Percentiles rank a stretch among this genome's conserved stretches.
phyloP scores from a whole-genome alignment of 352 stramenopile genomes.

The Globisporangium orthogonon region DNA sequence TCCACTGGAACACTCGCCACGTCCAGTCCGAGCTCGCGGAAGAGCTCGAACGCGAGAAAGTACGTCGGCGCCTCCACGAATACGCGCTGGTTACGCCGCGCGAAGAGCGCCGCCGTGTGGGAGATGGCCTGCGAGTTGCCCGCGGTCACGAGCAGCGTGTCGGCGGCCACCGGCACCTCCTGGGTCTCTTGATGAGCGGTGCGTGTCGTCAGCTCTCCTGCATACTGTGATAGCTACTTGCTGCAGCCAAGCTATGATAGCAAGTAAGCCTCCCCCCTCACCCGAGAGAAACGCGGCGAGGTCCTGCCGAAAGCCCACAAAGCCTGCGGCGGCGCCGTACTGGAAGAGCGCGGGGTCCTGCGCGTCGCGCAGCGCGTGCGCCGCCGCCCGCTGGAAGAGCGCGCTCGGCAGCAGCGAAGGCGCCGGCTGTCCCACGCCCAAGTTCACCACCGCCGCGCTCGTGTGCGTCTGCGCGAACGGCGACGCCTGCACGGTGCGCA shows the following conservation, averaged over 20 bases:
- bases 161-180: constrained; percentile 22
- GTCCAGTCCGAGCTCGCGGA: constrained; percentile 83
- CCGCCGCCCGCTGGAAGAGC: constrained; percentile 43
- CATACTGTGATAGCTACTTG: too few relatives aligned
- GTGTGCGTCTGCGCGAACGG: constrained; percentile 64
- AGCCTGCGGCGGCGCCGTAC: constrained; percentile 71
- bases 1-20: constrained; percentile 76
- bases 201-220: neutral
- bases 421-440: constrained; percentile 80
- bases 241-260: too few relatives aligned
- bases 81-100: constrained; percentile 75
- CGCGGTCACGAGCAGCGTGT: constrained; percentile 81
- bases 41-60: constrained; percentile 90
- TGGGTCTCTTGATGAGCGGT: constrained; percentile 14
- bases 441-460: constrained; percentile 65
- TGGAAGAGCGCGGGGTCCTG: constrained; percentile 64
- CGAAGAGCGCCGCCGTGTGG: constrained; percentile 70
- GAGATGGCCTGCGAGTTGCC: constrained; percentile 91
- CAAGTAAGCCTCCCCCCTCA: constrained; percentile 6
- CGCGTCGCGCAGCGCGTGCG: constrained; percentile 33
- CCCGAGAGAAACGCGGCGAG: constrained; percentile 55
- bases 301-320: constrained; percentile 53
- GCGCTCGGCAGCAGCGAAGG: constrained; percentile 66
- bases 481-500: constrained; percentile 49
- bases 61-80: constrained; percentile 92